Base-by-base conservation (phyloP, 2,329 filamentous ascomycete species). In the Penicillium sp. region DNA sequence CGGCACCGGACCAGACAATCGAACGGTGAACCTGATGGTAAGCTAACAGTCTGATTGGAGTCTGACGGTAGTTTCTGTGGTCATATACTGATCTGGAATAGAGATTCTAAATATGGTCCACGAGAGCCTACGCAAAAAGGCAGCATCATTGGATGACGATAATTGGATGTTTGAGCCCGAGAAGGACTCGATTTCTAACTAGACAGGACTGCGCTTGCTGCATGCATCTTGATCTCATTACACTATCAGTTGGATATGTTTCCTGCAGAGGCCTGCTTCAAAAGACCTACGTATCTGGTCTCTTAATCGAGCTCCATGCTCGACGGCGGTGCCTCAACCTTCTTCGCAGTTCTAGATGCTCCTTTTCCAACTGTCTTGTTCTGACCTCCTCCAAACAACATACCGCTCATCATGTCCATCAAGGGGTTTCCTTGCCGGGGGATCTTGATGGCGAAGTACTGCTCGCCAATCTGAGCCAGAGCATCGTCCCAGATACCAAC, bases 361-460 rank as follows among this genome's bases (percentile, higher is more conserved):
- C 33, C 49, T 42, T 78, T 79, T 54, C 73, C 71, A 40, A 69
- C 73, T 35, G 73, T 71, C 49, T 76, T 73, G 17, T 57, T 62
- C 53, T 75, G 65, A 38, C 64, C 66, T 23, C 59, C 72, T 57
- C 91, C 91, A 49, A 93, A 93, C 70, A 99, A 90, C 82, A 99
- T 86, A 62, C 87, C 93, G 48, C 92, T 93, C 90, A 99, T 95
- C 93, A 99, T 97, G 73, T 99, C 94, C 77, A 97, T 86, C 75
- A 99, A 80, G 3, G 93, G 93, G 75, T 97, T 97, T 63, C 88
- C 89, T 79, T 96, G 91, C 69, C 89, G 84, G 47, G 93, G 93
- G 71, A 92, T 88, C 78, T 87, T 85, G 73, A 99, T 95, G 37
- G 87, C 87, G 78, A 99, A 99, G 80, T 97, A 99, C 86, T 96